phyloP scores from a whole-genome alignment of 305 asterid species.

The Fraxinus albicans region DNA sequence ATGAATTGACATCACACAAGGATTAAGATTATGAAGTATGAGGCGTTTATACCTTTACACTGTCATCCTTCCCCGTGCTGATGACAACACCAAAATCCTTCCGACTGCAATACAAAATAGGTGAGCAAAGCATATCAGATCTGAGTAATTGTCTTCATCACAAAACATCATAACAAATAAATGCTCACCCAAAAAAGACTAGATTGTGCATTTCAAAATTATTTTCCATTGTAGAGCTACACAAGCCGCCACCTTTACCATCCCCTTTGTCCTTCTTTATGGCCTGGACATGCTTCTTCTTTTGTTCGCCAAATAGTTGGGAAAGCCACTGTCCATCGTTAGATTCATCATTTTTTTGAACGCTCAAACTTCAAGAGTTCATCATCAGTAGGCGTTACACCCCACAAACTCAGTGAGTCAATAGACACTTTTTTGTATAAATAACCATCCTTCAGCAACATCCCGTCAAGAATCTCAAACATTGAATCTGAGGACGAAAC shows the following conservation, averaged over 20 bases:
- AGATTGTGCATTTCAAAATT: conserved; percentile 80
- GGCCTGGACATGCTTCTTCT: conserved; percentile 47
- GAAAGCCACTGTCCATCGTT: conserved; percentile 80
- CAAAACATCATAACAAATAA: conserved; percentile 13
- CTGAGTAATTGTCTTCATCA: conserved; percentile 7
- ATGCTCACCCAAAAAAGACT: conserved; percentile 82
- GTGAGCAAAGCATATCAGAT: conserved; percentile 22
- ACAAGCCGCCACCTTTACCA: conserved; percentile 62
- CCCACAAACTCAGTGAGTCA: conserved; percentile 84
- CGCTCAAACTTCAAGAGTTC: conserved; percentile 96
- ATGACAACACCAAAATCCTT: conserved; percentile 90
- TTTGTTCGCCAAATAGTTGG: conserved; percentile 76
- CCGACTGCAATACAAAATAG: conserved; percentile 53
- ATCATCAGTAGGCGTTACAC: conserved; percentile 74
- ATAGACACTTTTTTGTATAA: conserved; percentile 71
- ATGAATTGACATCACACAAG: neutral
- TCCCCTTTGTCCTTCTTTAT: conserved; percentile 44
- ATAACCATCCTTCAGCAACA: conserved; percentile 95
- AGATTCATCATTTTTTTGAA: conserved; percentile 55
- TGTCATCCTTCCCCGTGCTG: conserved; percentile 76
- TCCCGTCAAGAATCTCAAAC: conserved; percentile 86
- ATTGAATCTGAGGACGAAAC: conserved; percentile 88
- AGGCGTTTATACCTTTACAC: conserved; percentile 57
- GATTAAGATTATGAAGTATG: conserved; percentile 9
- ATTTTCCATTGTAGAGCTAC: conserved; percentile 46